Evolutionary conservation across 83 land plant genomes (phyloP).

Genomic region (Picea engelmannii): DNA sequence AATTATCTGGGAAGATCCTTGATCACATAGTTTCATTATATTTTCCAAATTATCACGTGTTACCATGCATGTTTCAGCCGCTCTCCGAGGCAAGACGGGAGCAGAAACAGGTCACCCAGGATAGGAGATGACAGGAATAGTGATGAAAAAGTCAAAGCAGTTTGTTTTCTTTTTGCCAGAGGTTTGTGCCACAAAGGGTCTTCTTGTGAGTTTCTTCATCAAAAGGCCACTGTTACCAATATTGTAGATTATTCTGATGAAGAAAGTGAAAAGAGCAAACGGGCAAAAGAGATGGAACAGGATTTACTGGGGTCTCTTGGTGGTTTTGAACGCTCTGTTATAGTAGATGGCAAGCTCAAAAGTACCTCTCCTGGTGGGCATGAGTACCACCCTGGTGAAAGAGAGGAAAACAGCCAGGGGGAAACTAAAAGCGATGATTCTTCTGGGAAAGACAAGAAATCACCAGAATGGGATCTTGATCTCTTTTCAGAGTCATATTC

Average conservation of each 20-base stretch:
- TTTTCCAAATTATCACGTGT: not conserved
- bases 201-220: conserved; percentile 50
- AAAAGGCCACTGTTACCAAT: conserved; percentile 1
- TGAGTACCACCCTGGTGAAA: not conserved
- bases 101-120: conserved; percentile 49
- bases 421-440: not conserved
- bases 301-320: not conserved
- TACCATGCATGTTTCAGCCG: conserved; percentile 1
- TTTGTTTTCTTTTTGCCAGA: conserved; percentile 53
- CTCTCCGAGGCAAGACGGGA: conserved; percentile 32
- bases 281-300: not conserved
- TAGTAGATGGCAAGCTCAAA: not conserved
- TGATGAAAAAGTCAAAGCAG: not conserved
- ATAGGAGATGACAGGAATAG: conserved; percentile 2
- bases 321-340: no score
- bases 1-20: not conserved
- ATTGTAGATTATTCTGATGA: conserved; percentile 15
- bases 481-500: conserved; percentile 10
- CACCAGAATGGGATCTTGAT: conserved; percentile 13
- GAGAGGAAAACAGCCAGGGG: not conserved
- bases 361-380: not conserved
- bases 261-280: conserved; percentile 6
- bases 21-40: conserved; percentile 10
- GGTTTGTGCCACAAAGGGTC: conserved; percentile 57
- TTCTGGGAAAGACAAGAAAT: conserved; percentile 1